Percentiles rank a stretch among this genome's conserved stretches.
These are phyloP conservation scores for Cladosporium phlei DNA, from an alignment of 2,329 filamentous ascomycete species.

Conservation along the genomic window DNA sequence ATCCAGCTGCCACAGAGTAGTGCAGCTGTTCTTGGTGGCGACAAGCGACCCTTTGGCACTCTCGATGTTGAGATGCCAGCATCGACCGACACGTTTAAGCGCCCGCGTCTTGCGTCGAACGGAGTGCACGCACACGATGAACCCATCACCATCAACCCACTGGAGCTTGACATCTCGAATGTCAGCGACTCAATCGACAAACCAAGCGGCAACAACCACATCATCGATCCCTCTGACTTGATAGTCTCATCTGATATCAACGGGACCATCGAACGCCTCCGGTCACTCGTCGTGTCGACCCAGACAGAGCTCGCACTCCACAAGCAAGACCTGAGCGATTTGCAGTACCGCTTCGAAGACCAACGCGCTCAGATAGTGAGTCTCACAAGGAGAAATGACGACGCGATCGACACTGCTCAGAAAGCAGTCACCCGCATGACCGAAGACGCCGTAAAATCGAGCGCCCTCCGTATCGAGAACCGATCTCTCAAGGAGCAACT, in stretches of 20 bases:
- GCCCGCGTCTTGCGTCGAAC: constrained; percentile 19
- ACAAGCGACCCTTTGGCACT: constrained; percentile 19
- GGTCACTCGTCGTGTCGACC: constrained; percentile 19
- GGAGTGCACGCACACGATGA: constrained; percentile 14
- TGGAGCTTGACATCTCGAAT: constrained; percentile 35
- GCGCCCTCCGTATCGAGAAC: constrained; percentile 23
- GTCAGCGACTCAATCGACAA: constrained; percentile 40
- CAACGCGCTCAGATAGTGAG: constrained; percentile 26
- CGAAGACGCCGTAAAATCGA: constrained; percentile 4
- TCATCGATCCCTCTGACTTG: not conserved
- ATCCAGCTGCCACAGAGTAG: constrained; percentile 10
- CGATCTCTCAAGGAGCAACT: constrained; percentile 27
- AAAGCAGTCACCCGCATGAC: constrained; percentile 23
- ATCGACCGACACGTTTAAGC: constrained; percentile 23
- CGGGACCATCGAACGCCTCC: constrained; percentile 21
- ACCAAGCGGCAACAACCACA: constrained; percentile 17
- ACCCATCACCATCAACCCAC: constrained; percentile 29
- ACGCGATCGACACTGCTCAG: constrained; percentile 21
- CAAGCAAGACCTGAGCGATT: constrained; percentile 26
- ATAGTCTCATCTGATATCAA: constrained; percentile 1
- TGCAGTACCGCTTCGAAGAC: constrained; percentile 32
- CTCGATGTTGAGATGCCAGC: constrained; percentile 4
- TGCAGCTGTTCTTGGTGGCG: not conserved
- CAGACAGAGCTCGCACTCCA: constrained; percentile 27
- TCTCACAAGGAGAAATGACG: constrained; percentile 24